Conservation (phyloP, 116 monocot species). For the Phalaenopsis hybrid region DNA sequence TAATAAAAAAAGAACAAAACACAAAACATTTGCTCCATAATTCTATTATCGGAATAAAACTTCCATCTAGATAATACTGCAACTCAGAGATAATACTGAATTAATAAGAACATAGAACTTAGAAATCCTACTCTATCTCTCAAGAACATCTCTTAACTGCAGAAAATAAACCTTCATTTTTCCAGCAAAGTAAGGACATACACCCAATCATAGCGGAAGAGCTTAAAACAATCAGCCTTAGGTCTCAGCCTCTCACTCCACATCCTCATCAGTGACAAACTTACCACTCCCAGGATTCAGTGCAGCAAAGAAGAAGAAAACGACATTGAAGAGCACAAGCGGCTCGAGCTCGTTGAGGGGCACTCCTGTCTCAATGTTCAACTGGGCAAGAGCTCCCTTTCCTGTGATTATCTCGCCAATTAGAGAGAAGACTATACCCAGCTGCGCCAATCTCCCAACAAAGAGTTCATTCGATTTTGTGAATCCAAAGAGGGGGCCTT, state of each 20-base stretch:
- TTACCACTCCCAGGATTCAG: conserved; percentile 78
- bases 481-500: conserved; percentile 91
- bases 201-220: too few species aligned
- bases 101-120: too few species aligned
- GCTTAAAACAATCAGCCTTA: too few species aligned
- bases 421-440: conserved; percentile 86
- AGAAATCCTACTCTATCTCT: too few species aligned
- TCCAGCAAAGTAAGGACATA: too few species aligned
- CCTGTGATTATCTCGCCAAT: conserved; percentile 94
- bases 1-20: too few species aligned
- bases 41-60: too few species aligned
- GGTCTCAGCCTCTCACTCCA: conserved; percentile 21
- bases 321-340: conserved; percentile 67
- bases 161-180: too few species aligned
- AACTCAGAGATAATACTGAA: too few species aligned
- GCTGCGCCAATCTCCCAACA: conserved; percentile 79
- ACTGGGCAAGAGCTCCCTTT: conserved; percentile 83
- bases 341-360: conserved; percentile 81
- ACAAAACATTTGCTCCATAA: too few species aligned
- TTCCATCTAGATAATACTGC: too few species aligned
- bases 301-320: conserved; percentile 93
- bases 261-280: conserved; percentile 67
- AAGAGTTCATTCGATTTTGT: conserved; percentile 98
- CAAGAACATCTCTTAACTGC: too few species aligned
- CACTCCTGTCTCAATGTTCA: conserved; percentile 93